Evolutionary conservation across 2,329 filamentous ascomycete genomes (phyloP), one percentile per base, ranked within the genome.

Genomic region (Aspergillus viridinutans): DNA sequence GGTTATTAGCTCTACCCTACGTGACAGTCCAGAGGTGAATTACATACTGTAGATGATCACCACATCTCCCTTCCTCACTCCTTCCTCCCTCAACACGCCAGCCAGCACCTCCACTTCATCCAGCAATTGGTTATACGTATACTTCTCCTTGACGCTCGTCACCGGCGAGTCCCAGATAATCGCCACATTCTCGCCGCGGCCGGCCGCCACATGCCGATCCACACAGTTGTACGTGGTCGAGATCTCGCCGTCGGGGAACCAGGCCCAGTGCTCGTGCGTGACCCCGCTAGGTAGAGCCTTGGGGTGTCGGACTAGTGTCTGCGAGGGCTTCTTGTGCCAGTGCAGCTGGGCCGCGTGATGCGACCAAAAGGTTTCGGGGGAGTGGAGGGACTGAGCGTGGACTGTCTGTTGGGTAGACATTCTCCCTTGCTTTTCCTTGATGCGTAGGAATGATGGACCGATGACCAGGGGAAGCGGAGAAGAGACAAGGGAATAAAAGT

Each of bases 161-260:
- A 96, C 92, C 2, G 92, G 90, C 62, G 89, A 93, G 72, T 97
- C 92, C 81, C 90, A 97, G 65, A 89, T 85, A 57, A 97, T 89
- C 23, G 92, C 93, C 0, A 87, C 81, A 51, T 82, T 77, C 49
- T 88, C 81, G 14, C 92, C 92, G 62, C 87, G 80, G n/a, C 92
- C 90, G 5, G 84, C 85, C 38, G 83, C 77, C n/a, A 97, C 91
- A 74, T 97, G 92, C 14, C 92, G 83, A 74, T 96, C 92, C 14
- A 97, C 79, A 70, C 91, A 95, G 72, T 97, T 97, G 79, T 91
- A 96, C 64, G 89, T 91, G 0, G 91, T 96, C 42, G 89, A 94
- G 64, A 97, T 90, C 76, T 94, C 86, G 60, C 92, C 93, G 61
- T 86, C 90, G 0, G 90, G 85, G 65, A 96, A 97, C 93, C 93